These are phyloP conservation scores for Phytopythium oedochilum DNA, from an alignment of 352 stramenopile species.

Conservation along the genomic window DNA sequence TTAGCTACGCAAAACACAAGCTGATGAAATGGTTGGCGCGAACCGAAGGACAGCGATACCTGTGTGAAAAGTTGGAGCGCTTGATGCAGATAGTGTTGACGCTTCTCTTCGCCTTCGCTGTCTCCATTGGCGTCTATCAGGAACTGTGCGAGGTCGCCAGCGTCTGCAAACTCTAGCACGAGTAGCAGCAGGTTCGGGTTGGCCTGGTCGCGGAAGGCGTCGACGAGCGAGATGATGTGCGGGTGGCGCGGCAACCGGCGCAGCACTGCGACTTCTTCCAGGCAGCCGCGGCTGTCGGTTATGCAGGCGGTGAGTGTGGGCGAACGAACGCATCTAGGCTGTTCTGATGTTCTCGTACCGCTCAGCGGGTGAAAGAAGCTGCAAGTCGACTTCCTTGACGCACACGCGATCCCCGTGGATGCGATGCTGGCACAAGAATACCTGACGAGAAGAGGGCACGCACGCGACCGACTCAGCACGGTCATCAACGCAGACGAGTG, in stretches of 20 bases:
- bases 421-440: constrained; percentile 37
- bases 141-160: constrained; percentile 47
- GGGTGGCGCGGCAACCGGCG: constrained; percentile 38
- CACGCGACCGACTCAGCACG: neutral
- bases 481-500: neutral
- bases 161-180: constrained; percentile 66
- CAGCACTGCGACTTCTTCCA: constrained; percentile 43
- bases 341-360: too few relatives aligned
- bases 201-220: constrained; percentile 40
- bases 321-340: too few relatives aligned
- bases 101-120: neutral
- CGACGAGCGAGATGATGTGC: constrained; percentile 52
- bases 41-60: constrained; percentile 3
- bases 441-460: too few relatives aligned
- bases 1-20: too few relatives aligned
- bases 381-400: constrained; percentile 54
- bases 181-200: constrained; percentile 30
- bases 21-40: too few relatives aligned
- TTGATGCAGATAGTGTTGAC: constrained; percentile 6
- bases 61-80: constrained; percentile 34
- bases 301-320: neutral
- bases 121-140: constrained; percentile 15
- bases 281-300: constrained; percentile 12
- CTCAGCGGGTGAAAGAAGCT: constrained; percentile 33
- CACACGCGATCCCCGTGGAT: constrained; percentile 25